Base-by-base conservation (phyloP, 2,329 filamentous ascomycete genomes). In the Aphanoascus verrucosus region DNA sequence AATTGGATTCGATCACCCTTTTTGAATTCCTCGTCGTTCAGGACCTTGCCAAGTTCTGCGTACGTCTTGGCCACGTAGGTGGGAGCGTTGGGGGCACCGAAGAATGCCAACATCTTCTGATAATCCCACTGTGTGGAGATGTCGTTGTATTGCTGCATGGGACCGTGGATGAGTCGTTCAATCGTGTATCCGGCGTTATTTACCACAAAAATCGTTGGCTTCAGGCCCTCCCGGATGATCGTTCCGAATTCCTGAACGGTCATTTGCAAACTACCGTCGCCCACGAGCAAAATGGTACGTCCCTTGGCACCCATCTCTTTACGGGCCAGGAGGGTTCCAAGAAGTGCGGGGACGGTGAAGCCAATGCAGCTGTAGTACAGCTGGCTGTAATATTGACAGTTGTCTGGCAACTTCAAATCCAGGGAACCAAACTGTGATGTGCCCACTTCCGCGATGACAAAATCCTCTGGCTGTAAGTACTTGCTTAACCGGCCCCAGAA, bases 151-250 rank as follows among this genome's bases (percentile, higher is more conserved):
- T 57, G 53, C 34, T 57, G 52, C 49, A 53, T 54, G 38, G 60
- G 58, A n/a, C 62, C 62, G 47, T 64, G 62, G 48, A 64, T 64
- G 41, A 59, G 58, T n/a, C 62, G 56, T 46, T 64, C 62, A 32
- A 64, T 63, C 9, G 62, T 57, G 52, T 64, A 64, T 11, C 62
- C 62, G 11, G 57, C 56, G 54, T 64, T 64, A 55, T 64, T 64
- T 51, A 64, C 56, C 41, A 64, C 59, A 34, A 61, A 53, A 12
- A 62, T 59, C 23, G 61, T 62, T 15, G 58, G 57, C 9, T 57
- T 63, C 53, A 62, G 54, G 1, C 58, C 57, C 23, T 63, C 58
- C 6, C 61, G 59, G 40, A 64, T 59, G 32, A 62, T 61, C 14
- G 59, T 61, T 19, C 59, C 59, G 15, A 62, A 60, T 53, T 64